A percentile compares a stretch with the other conserved stretches of the same genome.
Conservation (phyloP, 306 rosid species). For the Quercus agrifolia region DNA sequence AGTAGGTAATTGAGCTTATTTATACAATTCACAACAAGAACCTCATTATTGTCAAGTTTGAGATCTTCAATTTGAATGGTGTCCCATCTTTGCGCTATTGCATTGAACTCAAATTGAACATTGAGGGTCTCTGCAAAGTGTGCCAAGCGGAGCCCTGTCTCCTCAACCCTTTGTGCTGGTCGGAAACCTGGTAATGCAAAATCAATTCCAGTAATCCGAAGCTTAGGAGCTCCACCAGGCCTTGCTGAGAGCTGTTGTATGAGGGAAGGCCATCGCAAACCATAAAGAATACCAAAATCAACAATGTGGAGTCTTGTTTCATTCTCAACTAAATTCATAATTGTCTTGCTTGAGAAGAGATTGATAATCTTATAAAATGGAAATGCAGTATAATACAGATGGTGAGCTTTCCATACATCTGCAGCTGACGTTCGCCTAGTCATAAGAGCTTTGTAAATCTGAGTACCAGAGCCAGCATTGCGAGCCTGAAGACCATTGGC, state of each 20-base stretch:
- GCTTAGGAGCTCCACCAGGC: conserved; percentile 36
- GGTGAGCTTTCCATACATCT: conserved; percentile 37
- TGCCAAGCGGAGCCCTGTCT: conserved; percentile 32
- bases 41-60: conserved; percentile 29
- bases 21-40: conserved; percentile 28
- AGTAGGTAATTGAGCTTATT: conserved; percentile 27
- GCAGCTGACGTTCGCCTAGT: conserved; percentile 36
- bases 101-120: conserved; percentile 37
- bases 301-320: conserved; percentile 34
- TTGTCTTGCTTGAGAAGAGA: conserved; percentile 33
- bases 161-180: conserved; percentile 34
- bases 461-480: conserved; percentile 30
- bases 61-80: conserved; percentile 36
- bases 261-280: conserved; percentile 39
- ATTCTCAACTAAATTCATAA: conserved; percentile 30
- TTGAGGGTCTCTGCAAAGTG: conserved; percentile 26
- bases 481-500: conserved; percentile 42
- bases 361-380: conserved; percentile 28
- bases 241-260: conserved; percentile 23
- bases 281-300: conserved; percentile 32
- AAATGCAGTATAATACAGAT: conserved; percentile 28
- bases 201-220: conserved; percentile 38
- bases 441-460: conserved; percentile 26
- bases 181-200: conserved; percentile 37
- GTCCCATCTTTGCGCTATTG: conserved; percentile 40